Conservation (phyloP, 345 rosid species). For the Lepidium sativum region DNA sequence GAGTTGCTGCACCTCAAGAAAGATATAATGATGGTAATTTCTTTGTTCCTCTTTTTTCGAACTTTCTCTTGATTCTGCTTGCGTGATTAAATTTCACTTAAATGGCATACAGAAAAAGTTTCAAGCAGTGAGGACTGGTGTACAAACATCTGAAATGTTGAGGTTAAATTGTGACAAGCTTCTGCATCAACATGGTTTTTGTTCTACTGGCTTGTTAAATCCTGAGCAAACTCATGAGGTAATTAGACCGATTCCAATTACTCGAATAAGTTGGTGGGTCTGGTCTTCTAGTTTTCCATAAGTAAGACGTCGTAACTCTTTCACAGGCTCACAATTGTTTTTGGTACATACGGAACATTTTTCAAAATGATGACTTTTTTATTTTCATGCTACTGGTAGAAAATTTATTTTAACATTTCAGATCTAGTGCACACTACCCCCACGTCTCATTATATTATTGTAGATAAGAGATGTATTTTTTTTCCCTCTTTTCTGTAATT, state of each 20-base stretch:
- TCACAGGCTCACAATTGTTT: constrained; percentile 1
- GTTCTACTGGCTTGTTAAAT: constrained; percentile 20
- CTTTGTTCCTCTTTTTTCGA: neutral
- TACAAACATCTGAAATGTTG: constrained; percentile 45
- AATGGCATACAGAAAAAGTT: constrained; percentile 47
- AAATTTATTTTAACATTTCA: neutral
- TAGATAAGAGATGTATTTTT: constrained; percentile 9
- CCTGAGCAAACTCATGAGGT: constrained; percentile 39
- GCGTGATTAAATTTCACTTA: constrained; percentile 21
- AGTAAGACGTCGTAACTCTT: neutral
- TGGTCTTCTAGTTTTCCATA: constrained; percentile 1
- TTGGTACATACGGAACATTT: neutral
- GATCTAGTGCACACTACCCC: neutral
- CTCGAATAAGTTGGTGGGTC: constrained; percentile 3
- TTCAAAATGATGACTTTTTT: neutral
- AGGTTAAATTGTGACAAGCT: constrained; percentile 29
- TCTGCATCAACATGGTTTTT: constrained; percentile 22
- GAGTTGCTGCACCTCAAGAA: constrained; percentile 46
- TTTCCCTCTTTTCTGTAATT: neutral
- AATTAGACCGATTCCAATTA: constrained; percentile 16
- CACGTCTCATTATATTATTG: neutral
- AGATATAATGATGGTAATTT: constrained; percentile 54
- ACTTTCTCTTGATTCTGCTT: neutral
- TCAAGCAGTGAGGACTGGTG: constrained; percentile 35
- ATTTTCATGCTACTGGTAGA: neutral